Percentiles rank a stretch among this genome's conserved stretches.
Evolutionary conservation across 805 yeast species (phyloP).

Genomic region (Yarrowia osloensis): DNA sequence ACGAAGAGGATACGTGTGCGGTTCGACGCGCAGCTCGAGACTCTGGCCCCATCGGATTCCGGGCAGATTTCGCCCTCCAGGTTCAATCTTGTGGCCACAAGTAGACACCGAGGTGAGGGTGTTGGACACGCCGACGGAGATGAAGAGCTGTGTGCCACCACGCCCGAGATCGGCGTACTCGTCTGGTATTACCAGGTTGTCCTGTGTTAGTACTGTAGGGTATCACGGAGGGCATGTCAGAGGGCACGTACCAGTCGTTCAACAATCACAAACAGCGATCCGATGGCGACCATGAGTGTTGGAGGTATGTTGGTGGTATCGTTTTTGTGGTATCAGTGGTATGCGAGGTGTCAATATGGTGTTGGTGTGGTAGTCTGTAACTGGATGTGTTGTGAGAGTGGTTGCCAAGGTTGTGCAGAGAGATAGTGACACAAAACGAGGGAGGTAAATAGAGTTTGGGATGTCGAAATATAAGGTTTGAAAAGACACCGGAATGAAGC

Average conservation of each 20-base stretch:
- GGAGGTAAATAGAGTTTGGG: too few species aligned
- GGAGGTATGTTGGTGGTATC: neutral
- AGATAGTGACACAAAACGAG: too few species aligned
- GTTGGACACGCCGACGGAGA: slow-evolving; percentile 15
- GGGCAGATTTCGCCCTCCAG: neutral
- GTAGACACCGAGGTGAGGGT: slow-evolving; percentile 6
- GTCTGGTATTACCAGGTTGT: slow-evolving; percentile 11
- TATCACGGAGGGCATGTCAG: neutral
- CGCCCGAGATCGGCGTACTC: neutral
- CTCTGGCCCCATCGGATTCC: slow-evolving; percentile 9
- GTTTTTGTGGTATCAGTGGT: neutral
- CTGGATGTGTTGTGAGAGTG: too few species aligned
- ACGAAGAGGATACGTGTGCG: slow-evolving; percentile 1
- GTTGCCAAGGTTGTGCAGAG: too few species aligned
- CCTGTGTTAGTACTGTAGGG: slow-evolving; percentile 15
- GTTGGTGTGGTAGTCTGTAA: neutral
- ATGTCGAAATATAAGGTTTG: too few species aligned
- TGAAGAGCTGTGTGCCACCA: neutral
- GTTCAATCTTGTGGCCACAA: neutral
- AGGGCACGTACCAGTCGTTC: neutral
- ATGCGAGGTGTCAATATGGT: neutral
- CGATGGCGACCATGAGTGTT: slow-evolving; percentile 3
- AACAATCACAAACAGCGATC: slow-evolving; percentile 1
- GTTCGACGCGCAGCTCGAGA: slow-evolving; percentile 5
- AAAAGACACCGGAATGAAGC: too few species aligned